Conservation (phyloP, 75 land plant genomes). For the Picea sitchensis region DNA sequence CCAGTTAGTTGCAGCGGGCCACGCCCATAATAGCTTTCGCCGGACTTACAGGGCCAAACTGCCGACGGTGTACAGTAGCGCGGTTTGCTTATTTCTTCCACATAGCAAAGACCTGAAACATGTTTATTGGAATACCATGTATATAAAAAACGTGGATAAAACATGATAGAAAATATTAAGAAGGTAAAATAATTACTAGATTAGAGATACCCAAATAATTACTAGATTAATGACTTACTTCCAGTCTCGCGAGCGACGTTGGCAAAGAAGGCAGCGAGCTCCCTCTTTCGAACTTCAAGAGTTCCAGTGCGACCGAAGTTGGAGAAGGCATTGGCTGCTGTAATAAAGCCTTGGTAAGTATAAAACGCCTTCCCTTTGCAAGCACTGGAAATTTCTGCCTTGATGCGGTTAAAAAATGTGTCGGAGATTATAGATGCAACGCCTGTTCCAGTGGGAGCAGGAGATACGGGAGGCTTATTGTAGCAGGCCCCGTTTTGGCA, state of each 20-base stretch:
- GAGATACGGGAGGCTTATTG: no score
- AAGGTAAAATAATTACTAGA: not conserved
- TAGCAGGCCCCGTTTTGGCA: no score
- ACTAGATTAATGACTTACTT: slow-evolving; percentile 13
- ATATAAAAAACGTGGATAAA: no score
- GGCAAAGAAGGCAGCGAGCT: slow-evolving; percentile 70
- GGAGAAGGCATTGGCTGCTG: slow-evolving; percentile 42
- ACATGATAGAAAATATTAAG: no score
- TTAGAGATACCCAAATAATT: not conserved
- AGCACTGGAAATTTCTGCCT: not conserved
- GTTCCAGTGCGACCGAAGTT: slow-evolving; percentile 52
- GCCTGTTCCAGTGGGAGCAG: not conserved
- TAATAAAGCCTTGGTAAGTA: slow-evolving; percentile 49
- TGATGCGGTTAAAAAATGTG: not conserved
- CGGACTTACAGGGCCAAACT: not conserved
- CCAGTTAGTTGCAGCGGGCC: not conserved
- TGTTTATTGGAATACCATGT: not conserved
- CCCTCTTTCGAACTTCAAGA: slow-evolving; percentile 32
- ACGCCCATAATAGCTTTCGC: not conserved
- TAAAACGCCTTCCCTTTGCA: slow-evolving; percentile 27
- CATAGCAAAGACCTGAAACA: not conserved
- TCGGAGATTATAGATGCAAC: not conserved
- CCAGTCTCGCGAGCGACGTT: slow-evolving; percentile 65
- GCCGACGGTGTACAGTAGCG: not conserved
- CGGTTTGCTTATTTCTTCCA: not conserved